These are phyloP conservation scores for Globisporangium paroecandrum DNA, from an alignment of 352 stramenopile genomes.

Conservation along the genomic window DNA sequence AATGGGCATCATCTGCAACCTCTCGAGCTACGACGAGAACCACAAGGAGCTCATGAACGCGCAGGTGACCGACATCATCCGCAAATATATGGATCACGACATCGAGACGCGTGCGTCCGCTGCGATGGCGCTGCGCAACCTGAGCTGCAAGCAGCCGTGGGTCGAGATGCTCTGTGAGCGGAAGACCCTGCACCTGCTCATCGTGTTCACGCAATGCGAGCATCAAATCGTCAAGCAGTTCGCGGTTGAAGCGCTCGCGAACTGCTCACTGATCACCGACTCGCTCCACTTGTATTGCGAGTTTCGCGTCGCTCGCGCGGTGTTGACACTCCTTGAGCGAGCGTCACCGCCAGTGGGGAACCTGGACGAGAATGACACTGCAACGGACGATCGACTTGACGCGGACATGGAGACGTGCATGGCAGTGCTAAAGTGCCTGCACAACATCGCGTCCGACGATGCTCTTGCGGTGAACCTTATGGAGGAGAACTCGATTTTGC, in stretches of 20 bases:
- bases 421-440: conserved; percentile 63
- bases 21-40: conserved; percentile 72
- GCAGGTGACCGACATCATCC: conserved; percentile 64
- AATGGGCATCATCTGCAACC: conserved; percentile 73
- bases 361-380: conserved; percentile 1
- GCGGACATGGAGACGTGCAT: conserved; percentile 47
- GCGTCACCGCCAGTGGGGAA: background rate
- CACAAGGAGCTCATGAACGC: conserved; percentile 79
- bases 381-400: background rate
- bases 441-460: conserved; percentile 66
- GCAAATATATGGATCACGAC: conserved; percentile 68
- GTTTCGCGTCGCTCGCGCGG: conserved; percentile 46
- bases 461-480: conserved; percentile 50
- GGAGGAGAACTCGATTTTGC: conserved; percentile 44
- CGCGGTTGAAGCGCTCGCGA: conserved; percentile 59
- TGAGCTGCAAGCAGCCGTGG: conserved; percentile 69
- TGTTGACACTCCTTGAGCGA: conserved; percentile 49
- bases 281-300: conserved; percentile 72
- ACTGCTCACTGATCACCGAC: conserved; percentile 75
- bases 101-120: conserved; percentile 64
- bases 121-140: conserved; percentile 69
- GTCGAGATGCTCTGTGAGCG: conserved; percentile 80
- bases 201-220: conserved; percentile 49
- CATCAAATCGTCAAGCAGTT: conserved; percentile 62
- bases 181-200: conserved; percentile 57